Percentiles rank a stretch among this genome's conserved stretches.
Evolutionary conservation across 2,329 filamentous ascomycete genomes (phyloP).

Genomic region (Aureobasidium lini): DNA sequence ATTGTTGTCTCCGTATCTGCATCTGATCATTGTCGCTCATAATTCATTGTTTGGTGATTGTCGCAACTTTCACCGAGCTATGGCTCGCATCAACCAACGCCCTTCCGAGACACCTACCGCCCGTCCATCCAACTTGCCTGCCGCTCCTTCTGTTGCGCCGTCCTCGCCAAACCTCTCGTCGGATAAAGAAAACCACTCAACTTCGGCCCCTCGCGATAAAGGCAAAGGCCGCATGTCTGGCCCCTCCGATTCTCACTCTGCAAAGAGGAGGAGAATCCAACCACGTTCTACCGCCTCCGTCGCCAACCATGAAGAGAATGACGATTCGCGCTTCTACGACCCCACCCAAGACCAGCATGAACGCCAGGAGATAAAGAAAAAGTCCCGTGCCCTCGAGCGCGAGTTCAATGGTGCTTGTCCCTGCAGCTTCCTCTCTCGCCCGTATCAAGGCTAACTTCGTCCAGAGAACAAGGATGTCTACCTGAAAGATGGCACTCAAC

Average conservation of each 20-base stretch:
- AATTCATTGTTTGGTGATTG: neutral
- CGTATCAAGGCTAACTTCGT: neutral
- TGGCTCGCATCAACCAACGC: constrained; percentile 3
- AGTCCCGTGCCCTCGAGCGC: constrained; percentile 59
- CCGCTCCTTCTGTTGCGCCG: neutral
- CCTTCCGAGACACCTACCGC: neutral
- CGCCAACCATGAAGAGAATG: constrained; percentile 23
- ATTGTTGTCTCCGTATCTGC: neutral
- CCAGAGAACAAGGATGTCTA: constrained; percentile 65
- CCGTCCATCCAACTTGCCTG: neutral
- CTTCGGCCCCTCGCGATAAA: constrained; percentile 29
- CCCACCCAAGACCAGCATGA: constrained; percentile 73
- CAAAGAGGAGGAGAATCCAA: constrained; percentile 22
- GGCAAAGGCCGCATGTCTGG: constrained; percentile 38
- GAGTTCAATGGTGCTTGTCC: constrained; percentile 48
- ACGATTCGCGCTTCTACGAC: constrained; percentile 55
- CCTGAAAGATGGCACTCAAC: constrained; percentile 56
- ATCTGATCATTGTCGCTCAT: neutral
- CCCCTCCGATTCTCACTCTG: constrained; percentile 26
- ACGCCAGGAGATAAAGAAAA: constrained; percentile 62
- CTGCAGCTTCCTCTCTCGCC: neutral
- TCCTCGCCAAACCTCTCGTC: constrained; percentile 19
- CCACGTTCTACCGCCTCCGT: constrained; percentile 17
- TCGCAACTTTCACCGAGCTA: neutral
- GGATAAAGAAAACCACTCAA: constrained; percentile 40